Evolutionary conservation across 495 filamentous ascomycete species (phyloP), one percentile per base, ranked within the genome.

Genomic region (Echria macrotheca): DNA sequence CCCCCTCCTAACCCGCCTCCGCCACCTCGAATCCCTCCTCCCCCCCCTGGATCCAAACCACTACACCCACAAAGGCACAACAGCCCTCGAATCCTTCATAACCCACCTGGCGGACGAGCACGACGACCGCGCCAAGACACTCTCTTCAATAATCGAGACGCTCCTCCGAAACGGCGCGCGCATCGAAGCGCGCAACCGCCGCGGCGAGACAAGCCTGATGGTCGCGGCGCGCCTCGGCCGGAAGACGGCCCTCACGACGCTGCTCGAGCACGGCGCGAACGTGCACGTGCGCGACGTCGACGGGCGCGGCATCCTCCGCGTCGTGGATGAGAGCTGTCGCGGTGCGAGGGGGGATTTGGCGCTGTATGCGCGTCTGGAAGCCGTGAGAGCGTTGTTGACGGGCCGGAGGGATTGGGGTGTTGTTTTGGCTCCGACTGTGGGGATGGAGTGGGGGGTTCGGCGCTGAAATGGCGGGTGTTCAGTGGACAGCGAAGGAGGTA

Each of bases 81-180:
- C 74, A 0, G 64, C 68, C 0, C 59, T 77, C 9, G 73, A 74
- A 68, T 60, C 73, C 8, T 75, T 77, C 38, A 60, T 72, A 26
- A 44, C 52, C 18, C 59, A 72, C 41, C 57, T 73, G 19, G 54
- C 64, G 1, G 72, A 73, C 24, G 64, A 69, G 6, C 59, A 67
- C 23, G 66, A 73, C 47, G 66, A 69, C 41, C 69, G 66, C 44
- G 57, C 67, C 50, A 59, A 52, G 26, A 63, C 59, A 3, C 52
- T 66, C 18, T 54, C 59, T 2, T 21, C 55, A 1, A 55, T 68
- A 3, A 52, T 73, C 14, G 55, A 59, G 32, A 58, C 59, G 2
- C 54, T 76, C 0, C 22, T 67, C 1, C 47, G 60, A 0, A 56
- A 57, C 2, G 70, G 65, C 19, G 68, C 62, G 6, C 49, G 58